These are phyloP conservation scores for Fraxinus greggii DNA, from an alignment of 305 asterid genomes.

Conservation along the genomic window DNA sequence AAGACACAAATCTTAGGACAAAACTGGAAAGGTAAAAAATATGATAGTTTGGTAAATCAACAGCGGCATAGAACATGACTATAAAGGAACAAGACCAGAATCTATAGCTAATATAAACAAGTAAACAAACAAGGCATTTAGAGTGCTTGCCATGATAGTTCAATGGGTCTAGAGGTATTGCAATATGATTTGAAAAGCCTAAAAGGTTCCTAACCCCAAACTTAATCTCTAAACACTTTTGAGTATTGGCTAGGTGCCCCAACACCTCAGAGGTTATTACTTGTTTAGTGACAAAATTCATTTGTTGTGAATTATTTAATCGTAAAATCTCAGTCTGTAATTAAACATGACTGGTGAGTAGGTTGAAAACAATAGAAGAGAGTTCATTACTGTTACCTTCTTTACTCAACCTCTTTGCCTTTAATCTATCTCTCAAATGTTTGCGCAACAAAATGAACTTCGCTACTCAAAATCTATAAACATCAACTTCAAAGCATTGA, in stretches of 20 bases:
- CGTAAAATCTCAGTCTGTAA: background rate
- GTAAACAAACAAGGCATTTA: background rate
- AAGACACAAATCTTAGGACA: background rate
- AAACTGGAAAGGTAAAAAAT: background rate
- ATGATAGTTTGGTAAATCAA: background rate
- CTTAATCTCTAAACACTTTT: background rate
- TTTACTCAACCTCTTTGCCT: background rate
- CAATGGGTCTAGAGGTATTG: background rate
- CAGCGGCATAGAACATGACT: background rate
- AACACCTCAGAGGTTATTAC: background rate
- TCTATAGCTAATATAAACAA: background rate
- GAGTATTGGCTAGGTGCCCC: background rate
- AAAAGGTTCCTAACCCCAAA: background rate
- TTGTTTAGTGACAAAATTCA: background rate
- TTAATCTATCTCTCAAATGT: background rate
- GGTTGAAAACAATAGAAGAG: background rate
- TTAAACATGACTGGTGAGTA: background rate
- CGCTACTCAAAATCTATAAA: background rate
- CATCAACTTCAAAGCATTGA: background rate
- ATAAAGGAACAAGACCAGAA: background rate
- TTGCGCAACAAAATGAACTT: background rate
- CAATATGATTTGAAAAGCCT: background rate
- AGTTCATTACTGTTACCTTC: background rate
- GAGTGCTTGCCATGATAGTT: background rate
- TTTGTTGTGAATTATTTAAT: background rate